These are phyloP conservation scores for Paramecium caudatum DNA, from an alignment of 73 alveolate genomes.

Conservation along the genomic window DNA sequence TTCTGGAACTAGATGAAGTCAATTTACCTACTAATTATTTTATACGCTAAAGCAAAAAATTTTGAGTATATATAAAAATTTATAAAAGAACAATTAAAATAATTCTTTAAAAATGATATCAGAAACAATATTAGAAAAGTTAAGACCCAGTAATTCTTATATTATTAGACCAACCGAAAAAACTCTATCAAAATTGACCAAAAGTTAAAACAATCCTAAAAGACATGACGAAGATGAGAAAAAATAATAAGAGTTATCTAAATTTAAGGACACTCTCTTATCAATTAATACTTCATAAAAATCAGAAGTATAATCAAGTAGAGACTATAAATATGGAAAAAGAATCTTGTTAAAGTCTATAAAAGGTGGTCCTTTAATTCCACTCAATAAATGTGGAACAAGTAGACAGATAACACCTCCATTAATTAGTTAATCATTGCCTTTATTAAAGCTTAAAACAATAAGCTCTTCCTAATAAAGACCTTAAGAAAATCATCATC, in stretches of 20 bases:
- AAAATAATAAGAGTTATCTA: not conserved
- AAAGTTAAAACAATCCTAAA: conserved; percentile 11
- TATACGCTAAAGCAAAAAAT: not conserved
- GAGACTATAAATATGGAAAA: conserved; percentile 26
- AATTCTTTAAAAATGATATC: conserved; percentile 21
- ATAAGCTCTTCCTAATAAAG: too few relatives aligned
- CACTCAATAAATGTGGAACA: not conserved
- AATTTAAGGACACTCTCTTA: conserved; percentile 26
- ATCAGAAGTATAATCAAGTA: conserved; percentile 23
- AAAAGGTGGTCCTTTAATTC: conserved; percentile 54
- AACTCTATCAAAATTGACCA: conserved; percentile 18
- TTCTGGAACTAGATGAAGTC: not conserved
- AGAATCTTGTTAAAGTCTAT: conserved; percentile 34
- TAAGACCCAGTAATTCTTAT: conserved; percentile 28
- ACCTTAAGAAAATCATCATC: too few relatives aligned
- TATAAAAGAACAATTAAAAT: not conserved
- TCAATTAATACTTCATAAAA: conserved; percentile 22
- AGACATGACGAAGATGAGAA: conserved; percentile 41
- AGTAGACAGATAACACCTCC: conserved; percentile 48
- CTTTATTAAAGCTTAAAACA: conserved; percentile 27
- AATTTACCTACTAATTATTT: not conserved
- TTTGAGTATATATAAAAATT: too few relatives aligned
- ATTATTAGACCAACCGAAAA: conserved; percentile 11
- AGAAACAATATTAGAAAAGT: conserved; percentile 35
- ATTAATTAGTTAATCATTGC: conserved; percentile 19